phyloP scores from a whole-genome alignment of 768 basidiomycete genomes.

The Cyclocybe cylindracea region DNA sequence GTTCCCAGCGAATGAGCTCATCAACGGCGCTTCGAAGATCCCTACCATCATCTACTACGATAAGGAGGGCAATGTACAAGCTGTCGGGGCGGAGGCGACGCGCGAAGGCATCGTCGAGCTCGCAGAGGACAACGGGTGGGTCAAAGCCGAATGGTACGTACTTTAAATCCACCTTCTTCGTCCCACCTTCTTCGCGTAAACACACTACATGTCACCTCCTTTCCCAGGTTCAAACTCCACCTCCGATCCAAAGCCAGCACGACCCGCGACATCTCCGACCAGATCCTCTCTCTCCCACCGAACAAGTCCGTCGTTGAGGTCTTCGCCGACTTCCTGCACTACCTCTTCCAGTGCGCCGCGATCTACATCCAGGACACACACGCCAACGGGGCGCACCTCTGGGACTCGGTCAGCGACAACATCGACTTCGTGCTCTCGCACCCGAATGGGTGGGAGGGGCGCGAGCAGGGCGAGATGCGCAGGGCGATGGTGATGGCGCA shows the following conservation, averaged over 20 bases:
- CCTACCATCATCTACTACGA: slow-evolving; percentile 52
- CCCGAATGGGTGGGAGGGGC: slow-evolving; percentile 66
- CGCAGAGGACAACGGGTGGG: slow-evolving; percentile 44
- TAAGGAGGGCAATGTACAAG: slow-evolving; percentile 35
- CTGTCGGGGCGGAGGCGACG: slow-evolving; percentile 47
- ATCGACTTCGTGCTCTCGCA: slow-evolving; percentile 57
- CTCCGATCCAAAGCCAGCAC: slow-evolving; percentile 24
- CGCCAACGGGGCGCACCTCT: slow-evolving; percentile 39
- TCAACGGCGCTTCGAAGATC: slow-evolving; percentile 44
- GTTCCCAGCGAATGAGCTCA: slow-evolving; percentile 20
- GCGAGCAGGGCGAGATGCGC: slow-evolving; percentile 56
- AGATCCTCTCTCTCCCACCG: slow-evolving; percentile 41
- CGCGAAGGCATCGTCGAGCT: slow-evolving; percentile 37
- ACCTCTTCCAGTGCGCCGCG: slow-evolving; percentile 43
- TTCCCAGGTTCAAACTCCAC: slow-evolving; percentile 37
- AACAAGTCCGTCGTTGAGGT: slow-evolving; percentile 42
- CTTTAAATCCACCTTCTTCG: background rate
- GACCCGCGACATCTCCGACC: background rate
- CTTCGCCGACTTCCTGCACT: slow-evolving; percentile 53
- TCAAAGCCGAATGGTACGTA: slow-evolving; percentile 41
- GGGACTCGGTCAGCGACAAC: slow-evolving; percentile 37
- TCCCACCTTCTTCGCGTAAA: background rate
- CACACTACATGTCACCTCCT: too few relatives aligned
- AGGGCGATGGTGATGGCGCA: slow-evolving; percentile 50
- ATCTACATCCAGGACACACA: slow-evolving; percentile 49